Conservation (phyloP, 2,329 filamentous ascomycete species). For the Amauroascus verrucosus region DNA sequence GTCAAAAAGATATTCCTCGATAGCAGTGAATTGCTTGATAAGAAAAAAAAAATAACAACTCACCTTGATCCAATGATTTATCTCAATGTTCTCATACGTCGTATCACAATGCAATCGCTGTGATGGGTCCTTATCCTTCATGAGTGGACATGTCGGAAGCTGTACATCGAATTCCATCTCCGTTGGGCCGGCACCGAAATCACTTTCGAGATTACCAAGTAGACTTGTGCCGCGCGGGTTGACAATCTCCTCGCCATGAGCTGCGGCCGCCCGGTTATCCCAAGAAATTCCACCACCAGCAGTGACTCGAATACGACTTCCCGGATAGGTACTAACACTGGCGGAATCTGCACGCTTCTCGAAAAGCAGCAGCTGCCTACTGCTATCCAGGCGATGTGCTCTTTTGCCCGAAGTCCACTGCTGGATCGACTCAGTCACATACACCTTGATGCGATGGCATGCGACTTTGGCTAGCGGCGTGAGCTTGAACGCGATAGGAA, state of each 20-base stretch:
- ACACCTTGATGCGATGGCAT: slow-evolving; percentile 84
- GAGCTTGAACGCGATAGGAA: slow-evolving; percentile 88
- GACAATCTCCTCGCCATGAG: slow-evolving; percentile 46
- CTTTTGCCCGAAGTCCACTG: slow-evolving; percentile 81
- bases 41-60: slow-evolving; percentile 19
- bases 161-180: slow-evolving; percentile 94
- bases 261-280: slow-evolving; percentile 47
- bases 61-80: slow-evolving; percentile 95
- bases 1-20: slow-evolving; percentile 15
- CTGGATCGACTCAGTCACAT: slow-evolving; percentile 79
- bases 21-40: not conserved
- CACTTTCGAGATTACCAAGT: slow-evolving; percentile 66
- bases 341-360: slow-evolving; percentile 77
- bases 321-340: slow-evolving; percentile 60
- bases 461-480: slow-evolving; percentile 89
- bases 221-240: slow-evolving; percentile 55
- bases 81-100: slow-evolving; percentile 86
- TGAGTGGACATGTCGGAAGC: slow-evolving; percentile 76
- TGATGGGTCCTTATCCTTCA: slow-evolving; percentile 58
- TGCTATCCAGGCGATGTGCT: slow-evolving; percentile 73
- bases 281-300: slow-evolving; percentile 71
- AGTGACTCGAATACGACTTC: slow-evolving; percentile 64
- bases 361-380: slow-evolving; percentile 72
- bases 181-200: slow-evolving; percentile 71
- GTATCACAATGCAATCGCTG: slow-evolving; percentile 75